A percentile compares a stretch with the other conserved stretches of the same genome.
Evolutionary conservation across 2,329 filamentous ascomycete genomes (phyloP).

Genomic region (Zymoseptoria brevis): DNA sequence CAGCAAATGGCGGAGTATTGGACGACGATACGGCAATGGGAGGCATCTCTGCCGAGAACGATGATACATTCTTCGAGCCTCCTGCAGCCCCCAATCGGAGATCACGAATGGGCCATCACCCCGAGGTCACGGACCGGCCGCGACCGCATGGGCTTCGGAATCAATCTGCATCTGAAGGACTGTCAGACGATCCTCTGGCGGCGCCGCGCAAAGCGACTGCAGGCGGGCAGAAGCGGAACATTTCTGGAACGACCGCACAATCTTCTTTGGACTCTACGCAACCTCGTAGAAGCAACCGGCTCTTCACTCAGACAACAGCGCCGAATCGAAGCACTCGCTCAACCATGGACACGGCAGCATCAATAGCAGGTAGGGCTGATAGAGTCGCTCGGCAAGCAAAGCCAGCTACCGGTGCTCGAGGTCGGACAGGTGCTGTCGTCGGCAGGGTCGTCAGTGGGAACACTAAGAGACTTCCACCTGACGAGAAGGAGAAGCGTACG

Average conservation of each 20-base stretch:
- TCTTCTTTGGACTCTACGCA: slow-evolving; percentile 33
- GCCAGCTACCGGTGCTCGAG: slow-evolving; percentile 59
- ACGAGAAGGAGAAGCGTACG: slow-evolving; percentile 55
- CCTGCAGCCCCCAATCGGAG: slow-evolving; percentile 39
- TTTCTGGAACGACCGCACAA: slow-evolving; percentile 57
- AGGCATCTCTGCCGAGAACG: slow-evolving; percentile 16
- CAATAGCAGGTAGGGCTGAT: slow-evolving; percentile 53
- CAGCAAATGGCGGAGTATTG: slow-evolving; percentile 32
- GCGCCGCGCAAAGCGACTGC: slow-evolving; percentile 24
- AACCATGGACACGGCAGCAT: slow-evolving; percentile 43
- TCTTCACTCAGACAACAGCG: slow-evolving; percentile 59
- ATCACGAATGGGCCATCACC: slow-evolving; percentile 20
- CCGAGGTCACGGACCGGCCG: slow-evolving; percentile 21
- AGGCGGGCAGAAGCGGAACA: slow-evolving; percentile 69
- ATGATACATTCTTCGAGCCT: slow-evolving; percentile 28
- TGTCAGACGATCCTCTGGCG: slow-evolving; percentile 26
- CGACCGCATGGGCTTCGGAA: slow-evolving; percentile 33
- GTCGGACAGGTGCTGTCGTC: slow-evolving; percentile 60
- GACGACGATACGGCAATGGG: slow-evolving; percentile 38
- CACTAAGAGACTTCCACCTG: slow-evolving; percentile 50
- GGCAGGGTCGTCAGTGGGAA: slow-evolving; percentile 86
- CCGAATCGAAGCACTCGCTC: slow-evolving; percentile 55
- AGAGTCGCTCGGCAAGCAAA: slow-evolving; percentile 44
- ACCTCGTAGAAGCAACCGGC: slow-evolving; percentile 38
- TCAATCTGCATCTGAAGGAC: slow-evolving; percentile 34